A percentile compares a stretch with the other conserved stretches of the same genome.
phyloP scores from a whole-genome alignment of 139 green algal species.

The Desmodesmus armatus region DNA sequence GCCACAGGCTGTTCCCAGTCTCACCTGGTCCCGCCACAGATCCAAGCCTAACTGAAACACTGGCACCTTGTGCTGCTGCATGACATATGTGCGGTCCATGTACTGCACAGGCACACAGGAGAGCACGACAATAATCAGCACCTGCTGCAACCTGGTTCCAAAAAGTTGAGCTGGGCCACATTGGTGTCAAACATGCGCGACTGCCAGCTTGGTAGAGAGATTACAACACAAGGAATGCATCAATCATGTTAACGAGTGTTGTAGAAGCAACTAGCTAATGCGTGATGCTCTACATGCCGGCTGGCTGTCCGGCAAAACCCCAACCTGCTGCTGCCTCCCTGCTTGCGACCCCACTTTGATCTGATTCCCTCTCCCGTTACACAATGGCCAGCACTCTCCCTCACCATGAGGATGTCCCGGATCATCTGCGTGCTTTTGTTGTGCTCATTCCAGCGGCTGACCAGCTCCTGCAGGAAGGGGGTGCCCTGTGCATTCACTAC shows the following conservation, averaged over 20 bases:
- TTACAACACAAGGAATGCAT: no score
- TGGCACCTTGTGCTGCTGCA: constrained; percentile 87
- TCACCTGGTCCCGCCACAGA: constrained; percentile 78
- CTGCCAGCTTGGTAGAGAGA: no score
- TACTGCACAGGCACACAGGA: constrained; percentile 74
- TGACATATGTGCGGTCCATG: constrained; percentile 98
- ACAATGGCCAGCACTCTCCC: not conserved
- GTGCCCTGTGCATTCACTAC: constrained; percentile 82
- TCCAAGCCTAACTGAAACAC: constrained; percentile 95
- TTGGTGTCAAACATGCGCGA: no score
- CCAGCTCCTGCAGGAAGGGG: constrained; percentile 91
- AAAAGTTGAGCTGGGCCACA: no score
- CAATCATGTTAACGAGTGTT: no score
- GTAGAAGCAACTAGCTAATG: no score
- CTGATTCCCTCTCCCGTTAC: not conserved
- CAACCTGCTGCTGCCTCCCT: no score
- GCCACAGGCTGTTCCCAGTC: not conserved
- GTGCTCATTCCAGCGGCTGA: constrained; percentile 90
- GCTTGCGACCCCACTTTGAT: no score
- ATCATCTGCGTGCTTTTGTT: constrained; percentile 97
- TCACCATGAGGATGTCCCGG: constrained; percentile 97
- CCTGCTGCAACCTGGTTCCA: no score
- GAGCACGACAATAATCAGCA: constrained; percentile 4
- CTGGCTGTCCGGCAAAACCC: no score
- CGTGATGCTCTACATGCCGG: no score